A percentile compares a stretch with the other conserved stretches of the same genome.
Evolutionary conservation across 1,139 yeast species (phyloP).

Genomic region (Lodderomyces theae): DNA sequence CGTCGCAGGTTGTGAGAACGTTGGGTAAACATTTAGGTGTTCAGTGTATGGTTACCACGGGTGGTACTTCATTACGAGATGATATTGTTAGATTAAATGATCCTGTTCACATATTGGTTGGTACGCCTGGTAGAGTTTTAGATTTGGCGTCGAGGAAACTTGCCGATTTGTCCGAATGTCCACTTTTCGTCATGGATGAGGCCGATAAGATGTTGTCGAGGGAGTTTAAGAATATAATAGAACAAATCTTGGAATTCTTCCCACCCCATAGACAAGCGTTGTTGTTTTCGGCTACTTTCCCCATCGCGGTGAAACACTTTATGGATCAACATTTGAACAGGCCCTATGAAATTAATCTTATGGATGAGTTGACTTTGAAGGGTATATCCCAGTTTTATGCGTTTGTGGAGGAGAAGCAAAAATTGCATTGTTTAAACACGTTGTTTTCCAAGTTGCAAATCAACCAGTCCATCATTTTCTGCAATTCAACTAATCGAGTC

Average conservation of each 20-base stretch:
- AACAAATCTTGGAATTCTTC: conserved; percentile 80
- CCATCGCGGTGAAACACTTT: conserved; percentile 85
- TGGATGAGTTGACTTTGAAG: conserved; percentile 94
- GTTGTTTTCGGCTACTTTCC: conserved; percentile 94
- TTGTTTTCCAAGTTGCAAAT: conserved; percentile 90
- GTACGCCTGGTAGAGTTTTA: conserved; percentile 95
- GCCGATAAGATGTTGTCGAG: conserved; percentile 95
- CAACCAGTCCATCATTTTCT: conserved; percentile 93
- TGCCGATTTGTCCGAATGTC: conserved; percentile 85
- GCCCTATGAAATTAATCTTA: conserved; percentile 93
- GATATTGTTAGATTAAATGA: conserved; percentile 92
- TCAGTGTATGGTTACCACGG: conserved; percentile 97
- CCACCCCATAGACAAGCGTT: conserved; percentile 82
- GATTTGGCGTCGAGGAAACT: conserved; percentile 88
- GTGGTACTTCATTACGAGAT: conserved; percentile 93
- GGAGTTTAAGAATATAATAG: conserved; percentile 86
- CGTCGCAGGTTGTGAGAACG: conserved; percentile 97
- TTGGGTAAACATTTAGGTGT: conserved; percentile 90
- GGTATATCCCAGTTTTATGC: conserved; percentile 98
- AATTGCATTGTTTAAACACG: conserved; percentile 92
- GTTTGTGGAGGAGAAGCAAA: conserved; percentile 94
- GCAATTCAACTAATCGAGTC: conserved; percentile 95
- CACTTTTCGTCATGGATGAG: conserved; percentile 95
- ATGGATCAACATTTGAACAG: conserved; percentile 88
- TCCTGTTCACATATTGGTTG: conserved; percentile 87